Evolutionary conservation across 2,329 filamentous ascomycete genomes (phyloP).

Genomic region (Myriosclerotinia scirpicola): DNA sequence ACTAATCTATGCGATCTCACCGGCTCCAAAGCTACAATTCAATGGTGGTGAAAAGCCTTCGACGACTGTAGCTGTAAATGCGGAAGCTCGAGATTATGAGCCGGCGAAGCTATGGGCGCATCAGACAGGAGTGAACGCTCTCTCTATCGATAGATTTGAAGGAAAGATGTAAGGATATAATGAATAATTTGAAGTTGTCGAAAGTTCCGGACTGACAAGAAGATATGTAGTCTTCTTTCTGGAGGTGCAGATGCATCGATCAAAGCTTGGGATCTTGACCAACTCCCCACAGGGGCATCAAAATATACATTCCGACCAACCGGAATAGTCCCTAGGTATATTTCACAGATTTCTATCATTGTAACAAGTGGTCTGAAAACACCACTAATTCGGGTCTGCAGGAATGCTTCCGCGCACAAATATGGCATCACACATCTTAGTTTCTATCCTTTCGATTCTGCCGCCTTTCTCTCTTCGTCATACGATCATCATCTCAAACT

Average conservation of each 20-base stretch:
- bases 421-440: slow-evolving; percentile 74
- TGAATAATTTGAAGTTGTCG: background rate
- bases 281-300: slow-evolving; percentile 43
- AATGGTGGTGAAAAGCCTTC: slow-evolving; percentile 54
- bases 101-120: slow-evolving; percentile 58
- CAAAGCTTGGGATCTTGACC: slow-evolving; percentile 83
- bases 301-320: slow-evolving; percentile 55
- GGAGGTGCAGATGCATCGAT: slow-evolving; percentile 84
- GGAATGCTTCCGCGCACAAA: slow-evolving; percentile 51
- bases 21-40: slow-evolving; percentile 67
- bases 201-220: slow-evolving; percentile 1
- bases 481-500: slow-evolving; percentile 77
- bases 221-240: slow-evolving; percentile 64
- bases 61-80: slow-evolving; percentile 12
- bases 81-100: slow-evolving; percentile 12
- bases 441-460: slow-evolving; percentile 77
- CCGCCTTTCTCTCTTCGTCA: slow-evolving; percentile 73
- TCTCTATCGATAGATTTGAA: slow-evolving; percentile 77
- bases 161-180: slow-evolving; percentile 61
- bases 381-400: slow-evolving; percentile 12
- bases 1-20: slow-evolving; percentile 68
- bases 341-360: slow-evolving; percentile 12
- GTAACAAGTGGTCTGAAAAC: background rate
- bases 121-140: slow-evolving; percentile 72
- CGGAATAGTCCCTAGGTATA: slow-evolving; percentile 49